Percentiles rank a stretch among this genome's conserved stretches.
Evolutionary conservation across 164 flowering plant species (phyloP).

Genomic region (Pachysandra terminalis): DNA sequence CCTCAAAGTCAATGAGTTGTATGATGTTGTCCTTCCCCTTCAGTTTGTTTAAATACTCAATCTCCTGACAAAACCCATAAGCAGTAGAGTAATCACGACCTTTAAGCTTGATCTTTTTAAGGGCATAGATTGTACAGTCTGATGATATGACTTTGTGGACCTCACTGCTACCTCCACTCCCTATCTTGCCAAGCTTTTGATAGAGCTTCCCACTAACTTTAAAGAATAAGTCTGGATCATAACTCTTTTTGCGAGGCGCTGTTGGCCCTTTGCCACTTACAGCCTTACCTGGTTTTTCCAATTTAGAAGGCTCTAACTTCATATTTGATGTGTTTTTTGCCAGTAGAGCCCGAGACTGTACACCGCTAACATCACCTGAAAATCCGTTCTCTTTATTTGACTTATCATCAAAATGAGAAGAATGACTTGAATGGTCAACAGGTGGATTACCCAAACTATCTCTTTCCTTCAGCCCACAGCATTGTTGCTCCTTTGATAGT

Average conservation of each 20-base stretch:
- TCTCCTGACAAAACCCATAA: slow-evolving; percentile 95
- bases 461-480: slow-evolving; percentile 22
- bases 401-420: slow-evolving; percentile 25
- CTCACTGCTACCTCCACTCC: slow-evolving; percentile 99
- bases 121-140: slow-evolving; percentile 90
- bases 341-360: slow-evolving; percentile 41
- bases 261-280: slow-evolving; percentile 45
- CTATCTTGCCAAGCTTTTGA: slow-evolving; percentile 97
- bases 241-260: slow-evolving; percentile 56
- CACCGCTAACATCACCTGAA: slow-evolving; percentile 29
- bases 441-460: slow-evolving; percentile 6
- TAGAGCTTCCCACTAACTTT: slow-evolving; percentile 94
- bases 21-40: slow-evolving; percentile 84
- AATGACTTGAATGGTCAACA: slow-evolving; percentile 22
- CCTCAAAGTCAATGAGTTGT: slow-evolving; percentile 95
- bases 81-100: slow-evolving; percentile 98
- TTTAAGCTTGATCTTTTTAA: slow-evolving; percentile 91
- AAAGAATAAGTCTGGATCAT: slow-evolving; percentile 78
- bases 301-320: slow-evolving; percentile 44
- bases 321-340: slow-evolving; percentile 30
- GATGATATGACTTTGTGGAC: slow-evolving; percentile 94
- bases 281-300: slow-evolving; percentile 56
- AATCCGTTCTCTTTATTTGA: slow-evolving; percentile 28
- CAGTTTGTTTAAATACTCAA: slow-evolving; percentile 71
- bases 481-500: slow-evolving; percentile 27